Conservation (phyloP, 2,329 filamentous ascomycete genomes). For the Magnaporthiopsis incrustans region DNA sequence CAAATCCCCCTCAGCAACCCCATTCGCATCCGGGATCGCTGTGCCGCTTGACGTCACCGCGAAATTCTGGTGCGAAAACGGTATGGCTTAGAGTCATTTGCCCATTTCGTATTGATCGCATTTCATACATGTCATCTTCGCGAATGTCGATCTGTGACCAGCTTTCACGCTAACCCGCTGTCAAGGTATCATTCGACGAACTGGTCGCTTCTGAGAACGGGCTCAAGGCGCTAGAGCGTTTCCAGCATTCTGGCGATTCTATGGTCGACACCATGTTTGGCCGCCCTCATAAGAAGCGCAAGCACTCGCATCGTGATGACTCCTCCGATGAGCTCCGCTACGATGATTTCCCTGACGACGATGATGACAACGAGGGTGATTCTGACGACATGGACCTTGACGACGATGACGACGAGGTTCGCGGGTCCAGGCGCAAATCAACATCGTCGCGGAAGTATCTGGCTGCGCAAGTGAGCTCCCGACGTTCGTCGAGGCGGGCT, state of each 20-base stretch:
- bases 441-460: too few species aligned
- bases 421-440: neutral
- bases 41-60: too few species aligned
- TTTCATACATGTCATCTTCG: neutral
- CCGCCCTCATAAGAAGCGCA: constrained; percentile 4
- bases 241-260: neutral
- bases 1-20: neutral
- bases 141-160: neutral
- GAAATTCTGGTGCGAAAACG: neutral
- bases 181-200: constrained; percentile 7
- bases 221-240: constrained; percentile 9
- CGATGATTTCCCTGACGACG: constrained; percentile 3
- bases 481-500: neutral
- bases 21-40: neutral
- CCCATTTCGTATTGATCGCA: neutral
- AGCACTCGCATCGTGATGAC: constrained; percentile 6
- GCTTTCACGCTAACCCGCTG: neutral
- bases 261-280: neutral
- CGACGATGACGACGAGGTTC: neutral
- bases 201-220: constrained; percentile 14
- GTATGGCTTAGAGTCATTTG: too few species aligned
- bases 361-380: constrained; percentile 2
- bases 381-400: neutral
- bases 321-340: constrained; percentile 1
- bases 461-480: neutral